Percentiles rank a stretch among this genome's conserved stretches.
Evolutionary conservation across 2,329 filamentous ascomycete species (phyloP).

Genomic region (Aureobasidium namibiae): DNA sequence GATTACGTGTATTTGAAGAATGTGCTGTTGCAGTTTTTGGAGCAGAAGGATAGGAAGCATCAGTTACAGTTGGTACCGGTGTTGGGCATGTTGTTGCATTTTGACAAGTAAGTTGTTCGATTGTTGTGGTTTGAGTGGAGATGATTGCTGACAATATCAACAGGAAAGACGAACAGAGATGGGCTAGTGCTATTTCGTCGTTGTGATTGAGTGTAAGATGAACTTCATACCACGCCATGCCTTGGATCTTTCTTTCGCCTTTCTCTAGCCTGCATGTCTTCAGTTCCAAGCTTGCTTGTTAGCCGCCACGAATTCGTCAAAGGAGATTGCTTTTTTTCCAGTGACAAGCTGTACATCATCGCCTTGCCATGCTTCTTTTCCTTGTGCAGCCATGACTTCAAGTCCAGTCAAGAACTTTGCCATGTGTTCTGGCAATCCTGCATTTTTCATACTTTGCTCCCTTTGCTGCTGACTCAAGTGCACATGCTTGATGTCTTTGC

Average conservation of each 20-base stretch:
- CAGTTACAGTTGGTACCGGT: conserved; percentile 71
- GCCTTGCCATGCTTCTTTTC: background rate
- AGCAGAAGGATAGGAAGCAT: conserved; percentile 70
- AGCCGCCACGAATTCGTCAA: background rate
- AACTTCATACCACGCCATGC: too few relatives aligned
- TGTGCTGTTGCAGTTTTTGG: conserved; percentile 70
- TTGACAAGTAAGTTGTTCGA: conserved; percentile 63
- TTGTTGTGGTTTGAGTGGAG: too few relatives aligned
- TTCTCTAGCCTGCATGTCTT: too few relatives aligned
- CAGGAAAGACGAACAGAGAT: conserved; percentile 75
- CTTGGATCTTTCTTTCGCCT: too few relatives aligned
- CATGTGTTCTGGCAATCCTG: background rate
- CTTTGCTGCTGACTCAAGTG: background rate
- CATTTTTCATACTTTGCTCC: background rate
- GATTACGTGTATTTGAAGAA: conserved; percentile 71
- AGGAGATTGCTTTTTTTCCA: background rate
- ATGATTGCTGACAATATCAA: conserved; percentile 14
- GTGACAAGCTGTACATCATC: background rate
- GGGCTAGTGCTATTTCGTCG: conserved; percentile 64
- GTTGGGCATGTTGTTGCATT: conserved; percentile 65
- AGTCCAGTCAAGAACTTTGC: background rate
- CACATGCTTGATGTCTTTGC: background rate
- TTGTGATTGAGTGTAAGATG: conserved; percentile 26
- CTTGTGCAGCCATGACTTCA: background rate
- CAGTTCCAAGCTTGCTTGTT: background rate